phyloP scores from a whole-genome alignment of 305 asterid species.

The Ilex paraguariensis region DNA sequence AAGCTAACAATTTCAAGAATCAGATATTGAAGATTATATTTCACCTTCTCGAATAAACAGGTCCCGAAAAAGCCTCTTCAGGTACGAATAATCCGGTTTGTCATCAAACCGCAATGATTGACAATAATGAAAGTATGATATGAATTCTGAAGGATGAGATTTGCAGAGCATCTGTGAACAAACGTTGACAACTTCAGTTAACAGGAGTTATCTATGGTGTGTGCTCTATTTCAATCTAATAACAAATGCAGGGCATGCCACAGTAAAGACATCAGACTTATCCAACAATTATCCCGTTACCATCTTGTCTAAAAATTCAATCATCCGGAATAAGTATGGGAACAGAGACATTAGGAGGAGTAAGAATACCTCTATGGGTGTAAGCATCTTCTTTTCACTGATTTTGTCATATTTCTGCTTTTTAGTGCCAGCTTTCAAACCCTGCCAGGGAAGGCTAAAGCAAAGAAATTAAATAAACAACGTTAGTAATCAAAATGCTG shows the following conservation, averaged over 20 bases:
- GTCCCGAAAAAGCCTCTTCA: constrained; percentile 92
- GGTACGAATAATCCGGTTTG: constrained; percentile 91
- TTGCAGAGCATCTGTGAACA: constrained; percentile 69
- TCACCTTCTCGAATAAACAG: constrained; percentile 89
- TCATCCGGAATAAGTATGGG: not conserved
- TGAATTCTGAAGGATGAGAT: constrained; percentile 84
- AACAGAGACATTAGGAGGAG: not conserved
- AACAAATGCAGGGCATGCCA: not conserved
- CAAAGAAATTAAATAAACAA: not conserved
- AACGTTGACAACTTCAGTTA: not conserved
- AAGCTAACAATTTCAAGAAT: not conserved
- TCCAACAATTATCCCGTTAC: not conserved
- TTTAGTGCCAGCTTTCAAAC: constrained; percentile 80
- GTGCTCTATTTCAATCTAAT: not conserved
- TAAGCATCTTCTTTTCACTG: constrained; percentile 86
- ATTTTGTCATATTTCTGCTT: constrained; percentile 84
- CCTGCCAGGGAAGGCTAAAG: constrained; percentile 94
- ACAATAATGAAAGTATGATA: constrained; percentile 79
- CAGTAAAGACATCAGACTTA: not conserved
- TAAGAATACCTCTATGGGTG: constrained; percentile 61
- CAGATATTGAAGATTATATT: constrained; percentile 2
- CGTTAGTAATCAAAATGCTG: not conserved
- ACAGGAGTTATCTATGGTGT: not conserved
- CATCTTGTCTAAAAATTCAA: too few species aligned
- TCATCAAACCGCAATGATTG: constrained; percentile 86